Evolutionary conservation across 352 stramenopile genomes (phyloP).

Genomic region (Pythium phragmitis): DNA sequence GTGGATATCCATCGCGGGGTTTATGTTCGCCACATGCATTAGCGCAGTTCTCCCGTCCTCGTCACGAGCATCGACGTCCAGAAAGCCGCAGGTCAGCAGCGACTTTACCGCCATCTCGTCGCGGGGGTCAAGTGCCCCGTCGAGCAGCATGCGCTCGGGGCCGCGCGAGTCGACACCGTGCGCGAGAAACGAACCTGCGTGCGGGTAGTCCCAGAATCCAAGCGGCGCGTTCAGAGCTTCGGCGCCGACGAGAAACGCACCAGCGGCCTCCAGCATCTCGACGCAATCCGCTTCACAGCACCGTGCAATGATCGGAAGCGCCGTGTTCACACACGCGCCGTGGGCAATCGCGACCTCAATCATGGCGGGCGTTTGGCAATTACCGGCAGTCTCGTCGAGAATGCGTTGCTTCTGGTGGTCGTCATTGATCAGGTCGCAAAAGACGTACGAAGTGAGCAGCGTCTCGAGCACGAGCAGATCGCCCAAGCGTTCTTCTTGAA

Average conservation of each 20-base stretch:
- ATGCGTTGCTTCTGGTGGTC: background rate
- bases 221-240: background rate
- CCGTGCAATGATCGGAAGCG: background rate
- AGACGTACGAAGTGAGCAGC: conserved; percentile 11
- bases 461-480: background rate
- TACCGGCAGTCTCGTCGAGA: background rate
- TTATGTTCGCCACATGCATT: background rate
- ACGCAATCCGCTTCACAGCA: background rate
- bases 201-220: background rate
- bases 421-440: background rate
- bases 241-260: conserved; percentile 5
- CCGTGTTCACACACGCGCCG: background rate
- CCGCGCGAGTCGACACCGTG: conserved; percentile 2
- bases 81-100: background rate
- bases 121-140: background rate
- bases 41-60: conserved; percentile 3
- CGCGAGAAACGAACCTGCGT: background rate
- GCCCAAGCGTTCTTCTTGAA: background rate
- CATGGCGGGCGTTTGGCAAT: background rate
- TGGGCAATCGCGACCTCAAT: background rate
- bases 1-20: background rate
- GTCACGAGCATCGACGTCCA: conserved; percentile 7
- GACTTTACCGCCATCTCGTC: background rate
- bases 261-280: background rate
- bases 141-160: background rate